Evolutionary conservation across 371 early-diverging fungal species (phyloP).

Genomic region (Mucor velutinosus): DNA sequence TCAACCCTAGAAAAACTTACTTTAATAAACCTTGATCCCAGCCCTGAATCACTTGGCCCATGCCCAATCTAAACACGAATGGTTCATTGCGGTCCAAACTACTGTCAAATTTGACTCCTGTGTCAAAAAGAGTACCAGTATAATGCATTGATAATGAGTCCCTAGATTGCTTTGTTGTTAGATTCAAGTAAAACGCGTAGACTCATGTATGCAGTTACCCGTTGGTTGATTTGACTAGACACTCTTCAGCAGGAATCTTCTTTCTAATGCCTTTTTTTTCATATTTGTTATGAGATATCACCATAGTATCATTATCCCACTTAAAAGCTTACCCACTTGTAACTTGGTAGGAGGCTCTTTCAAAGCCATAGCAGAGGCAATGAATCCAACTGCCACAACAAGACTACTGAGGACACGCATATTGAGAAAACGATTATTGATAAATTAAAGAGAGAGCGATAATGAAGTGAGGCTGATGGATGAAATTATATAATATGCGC

Average conservation of each 20-base stretch:
- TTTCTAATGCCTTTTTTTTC: conserved; percentile 48
- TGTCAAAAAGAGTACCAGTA: conserved; percentile 71
- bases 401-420: conserved; percentile 18
- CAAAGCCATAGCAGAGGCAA: conserved; percentile 34
- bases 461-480: background rate
- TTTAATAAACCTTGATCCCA: conserved; percentile 83
- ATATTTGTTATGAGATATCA: background rate
- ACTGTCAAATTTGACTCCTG: conserved; percentile 79
- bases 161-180: conserved; percentile 25
- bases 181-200: background rate
- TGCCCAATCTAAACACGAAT: conserved; percentile 75
- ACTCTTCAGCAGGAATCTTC: conserved; percentile 48
- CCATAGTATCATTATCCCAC: background rate
- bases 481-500: background rate
- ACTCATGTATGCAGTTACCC: conserved; percentile 38
- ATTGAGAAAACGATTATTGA: background rate
- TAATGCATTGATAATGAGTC: conserved; percentile 83
- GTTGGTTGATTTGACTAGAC: conserved; percentile 43
- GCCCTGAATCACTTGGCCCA: conserved; percentile 69
- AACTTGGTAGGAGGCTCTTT: conserved; percentile 56
- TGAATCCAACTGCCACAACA: conserved; percentile 7
- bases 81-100: conserved; percentile 70
- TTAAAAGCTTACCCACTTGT: conserved; percentile 55
- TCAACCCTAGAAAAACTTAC: conserved; percentile 23
- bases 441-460: conserved; percentile 3